Evolutionary conservation across 148 eudicot genomes (phyloP).

Genomic region (Euryodendron excelsum): DNA sequence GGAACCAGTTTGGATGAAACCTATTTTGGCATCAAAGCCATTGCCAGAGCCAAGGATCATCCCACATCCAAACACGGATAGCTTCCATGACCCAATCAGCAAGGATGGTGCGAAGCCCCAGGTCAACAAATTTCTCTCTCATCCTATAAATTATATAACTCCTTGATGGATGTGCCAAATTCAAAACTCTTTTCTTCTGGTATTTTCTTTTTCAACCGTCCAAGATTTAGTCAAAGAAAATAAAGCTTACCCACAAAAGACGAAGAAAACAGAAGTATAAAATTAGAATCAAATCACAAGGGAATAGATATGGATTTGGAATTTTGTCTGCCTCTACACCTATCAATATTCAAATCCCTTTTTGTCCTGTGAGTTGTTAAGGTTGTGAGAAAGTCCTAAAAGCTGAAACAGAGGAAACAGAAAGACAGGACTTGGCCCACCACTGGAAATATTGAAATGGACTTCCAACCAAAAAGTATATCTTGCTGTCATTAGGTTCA

Average conservation of each 20-base stretch:
- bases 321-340: constrained; percentile 7
- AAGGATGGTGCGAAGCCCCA: background rate
- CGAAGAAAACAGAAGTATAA: background rate
- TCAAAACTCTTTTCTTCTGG: background rate
- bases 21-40: background rate
- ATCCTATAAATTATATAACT: background rate
- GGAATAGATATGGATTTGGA: constrained; percentile 12
- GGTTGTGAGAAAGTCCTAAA: constrained; percentile 3
- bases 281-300: background rate
- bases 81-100: background rate
- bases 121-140: background rate
- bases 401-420: constrained; percentile 7
- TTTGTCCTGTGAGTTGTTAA: background rate
- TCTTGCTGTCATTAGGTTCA: background rate
- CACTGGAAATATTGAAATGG: constrained; percentile 13
- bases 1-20: background rate
- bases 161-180: constrained; percentile 14
- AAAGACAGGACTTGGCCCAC: constrained; percentile 13
- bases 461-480: background rate
- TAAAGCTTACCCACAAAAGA: background rate
- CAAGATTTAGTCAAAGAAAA: constrained; percentile 14
- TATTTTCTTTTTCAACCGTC: constrained; percentile 8
- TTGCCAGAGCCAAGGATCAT: background rate
- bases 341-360: background rate
- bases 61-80: background rate